Evolutionary conservation across 1,139 yeast species (phyloP).

Genomic region (Debaryomycetaceae sp.): DNA sequence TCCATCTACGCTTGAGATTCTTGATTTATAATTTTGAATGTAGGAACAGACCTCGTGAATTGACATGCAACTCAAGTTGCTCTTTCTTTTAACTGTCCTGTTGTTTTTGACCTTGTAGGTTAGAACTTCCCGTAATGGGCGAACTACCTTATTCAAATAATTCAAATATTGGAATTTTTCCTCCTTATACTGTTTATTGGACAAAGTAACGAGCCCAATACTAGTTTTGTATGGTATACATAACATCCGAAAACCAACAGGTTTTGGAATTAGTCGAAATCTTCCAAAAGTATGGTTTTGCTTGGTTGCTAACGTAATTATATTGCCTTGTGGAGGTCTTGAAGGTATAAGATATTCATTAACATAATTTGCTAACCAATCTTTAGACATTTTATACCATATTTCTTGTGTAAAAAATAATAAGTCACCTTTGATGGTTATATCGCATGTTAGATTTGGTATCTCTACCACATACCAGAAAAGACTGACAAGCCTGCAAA

Average conservation of each 20-base stretch:
- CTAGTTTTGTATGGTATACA: conserved; percentile 46
- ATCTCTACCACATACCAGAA: conserved; percentile 71
- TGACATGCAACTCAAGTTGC: conserved; percentile 18
- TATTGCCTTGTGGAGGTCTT: neutral
- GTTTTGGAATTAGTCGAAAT: conserved; percentile 54
- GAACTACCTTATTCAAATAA: conserved; percentile 17
- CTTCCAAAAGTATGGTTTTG: conserved; percentile 28
- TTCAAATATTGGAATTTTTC: conserved; percentile 14
- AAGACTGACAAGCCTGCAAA: conserved; percentile 46
- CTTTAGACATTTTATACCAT: conserved; percentile 51
- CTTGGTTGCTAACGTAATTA: conserved; percentile 1
- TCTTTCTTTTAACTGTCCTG: neutral
- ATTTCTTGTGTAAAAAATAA: conserved; percentile 54
- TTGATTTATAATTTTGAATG: conserved; percentile 13
- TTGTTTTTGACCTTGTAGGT: conserved; percentile 7
- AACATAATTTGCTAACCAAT: conserved; percentile 42
- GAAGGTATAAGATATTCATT: conserved; percentile 20
- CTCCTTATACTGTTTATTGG: conserved; percentile 3
- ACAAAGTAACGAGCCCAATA: neutral
- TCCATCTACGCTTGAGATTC: conserved; percentile 13
- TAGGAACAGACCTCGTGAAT: conserved; percentile 24
- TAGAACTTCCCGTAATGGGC: conserved; percentile 21
- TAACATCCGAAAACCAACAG: conserved; percentile 54
- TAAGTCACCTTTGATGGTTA: conserved; percentile 12
- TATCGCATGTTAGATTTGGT: conserved; percentile 25